phyloP scores from a whole-genome alignment of 805 yeast genomes.

The Candida methanosorbosa region DNA sequence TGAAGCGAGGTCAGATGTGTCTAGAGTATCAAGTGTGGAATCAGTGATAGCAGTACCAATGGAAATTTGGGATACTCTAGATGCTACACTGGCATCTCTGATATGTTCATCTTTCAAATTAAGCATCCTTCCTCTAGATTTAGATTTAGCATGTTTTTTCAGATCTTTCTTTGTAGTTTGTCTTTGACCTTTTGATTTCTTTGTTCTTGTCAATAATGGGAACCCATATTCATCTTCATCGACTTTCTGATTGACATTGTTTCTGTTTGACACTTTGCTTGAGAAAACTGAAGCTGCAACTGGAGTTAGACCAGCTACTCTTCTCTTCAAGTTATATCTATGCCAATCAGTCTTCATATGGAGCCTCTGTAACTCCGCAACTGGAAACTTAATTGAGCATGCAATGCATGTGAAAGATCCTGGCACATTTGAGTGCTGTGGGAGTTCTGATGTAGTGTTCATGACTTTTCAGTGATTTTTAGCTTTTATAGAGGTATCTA shows the following conservation, averaged over 20 bases:
- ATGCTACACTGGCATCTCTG: conserved; percentile 38
- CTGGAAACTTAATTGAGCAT: conserved; percentile 72
- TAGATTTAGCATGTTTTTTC: conserved; percentile 16
- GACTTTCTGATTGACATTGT: conserved; percentile 13
- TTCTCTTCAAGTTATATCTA: conserved; percentile 85
- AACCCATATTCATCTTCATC: conserved; percentile 52
- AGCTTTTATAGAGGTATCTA: no score
- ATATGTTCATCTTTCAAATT: conserved; percentile 10
- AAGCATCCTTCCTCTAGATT: conserved; percentile 20
- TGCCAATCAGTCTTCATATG: conserved; percentile 99
- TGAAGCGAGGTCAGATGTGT: conserved; percentile 14
- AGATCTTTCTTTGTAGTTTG: conserved; percentile 33
- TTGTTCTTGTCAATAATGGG: conserved; percentile 24
- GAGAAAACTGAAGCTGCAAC: conserved; percentile 28
- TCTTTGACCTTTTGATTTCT: conserved; percentile 15
- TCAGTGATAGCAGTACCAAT: conserved; percentile 26
- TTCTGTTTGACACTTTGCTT: conserved; percentile 13
- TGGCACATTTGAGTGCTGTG: conserved; percentile 11
- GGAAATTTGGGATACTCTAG: conserved; percentile 46
- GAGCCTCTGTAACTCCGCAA: conserved; percentile 75
- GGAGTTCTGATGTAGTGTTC: conserved; percentile 1
- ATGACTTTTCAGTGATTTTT: no score
- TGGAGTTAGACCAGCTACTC: conserved; percentile 79
- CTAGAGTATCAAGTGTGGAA: conserved; percentile 9
- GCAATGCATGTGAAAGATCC: conserved; percentile 68